Percentiles rank a stretch among this genome's conserved stretches.
phyloP scores from a whole-genome alignment of 331 rosid species.

The Pyracantha coccinea region DNA sequence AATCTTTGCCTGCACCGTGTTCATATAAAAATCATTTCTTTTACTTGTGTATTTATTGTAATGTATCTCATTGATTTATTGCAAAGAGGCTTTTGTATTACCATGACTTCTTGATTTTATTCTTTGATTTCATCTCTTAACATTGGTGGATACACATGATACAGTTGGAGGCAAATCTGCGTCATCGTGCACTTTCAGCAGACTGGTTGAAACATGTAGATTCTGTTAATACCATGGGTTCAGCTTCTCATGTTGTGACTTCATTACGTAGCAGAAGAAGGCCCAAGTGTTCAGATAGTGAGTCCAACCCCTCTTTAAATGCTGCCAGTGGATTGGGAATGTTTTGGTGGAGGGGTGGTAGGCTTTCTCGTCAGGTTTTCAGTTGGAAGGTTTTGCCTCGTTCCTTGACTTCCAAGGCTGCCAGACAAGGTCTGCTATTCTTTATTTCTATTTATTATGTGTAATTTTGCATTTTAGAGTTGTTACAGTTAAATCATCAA shows the following conservation, averaged over 20 bases:
- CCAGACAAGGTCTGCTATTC: conserved; percentile 76
- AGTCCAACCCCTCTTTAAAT: conserved; percentile 54
- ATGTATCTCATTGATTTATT: background rate
- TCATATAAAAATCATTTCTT: background rate
- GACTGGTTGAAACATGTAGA: conserved; percentile 92
- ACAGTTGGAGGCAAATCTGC: conserved; percentile 84
- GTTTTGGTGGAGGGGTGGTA: conserved; percentile 98
- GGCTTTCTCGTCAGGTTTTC: conserved; percentile 78
- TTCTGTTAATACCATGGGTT: conserved; percentile 76
- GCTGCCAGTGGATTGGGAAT: conserved; percentile 64
- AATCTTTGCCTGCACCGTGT: background rate
- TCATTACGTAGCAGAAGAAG: conserved; percentile 63
- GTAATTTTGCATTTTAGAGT: conserved; percentile 14
- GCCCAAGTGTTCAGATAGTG: conserved; percentile 53
- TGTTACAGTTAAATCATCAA: conserved; percentile 22
- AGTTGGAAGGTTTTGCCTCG: conserved; percentile 79
- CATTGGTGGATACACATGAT: conserved; percentile 9
- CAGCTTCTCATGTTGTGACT: conserved; percentile 66
- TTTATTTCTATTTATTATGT: conserved; percentile 15
- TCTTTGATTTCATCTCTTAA: conserved; percentile 11
- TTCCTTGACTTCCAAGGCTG: conserved; percentile 75
- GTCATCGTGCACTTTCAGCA: conserved; percentile 50
- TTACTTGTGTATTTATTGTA: background rate
- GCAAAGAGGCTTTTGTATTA: background rate
- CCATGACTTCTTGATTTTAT: background rate